A percentile compares a stretch with the other conserved stretches of the same genome.
These are phyloP conservation scores for Albugo candida DNA, from an alignment of 352 stramenopile species.

Conservation along the genomic window DNA sequence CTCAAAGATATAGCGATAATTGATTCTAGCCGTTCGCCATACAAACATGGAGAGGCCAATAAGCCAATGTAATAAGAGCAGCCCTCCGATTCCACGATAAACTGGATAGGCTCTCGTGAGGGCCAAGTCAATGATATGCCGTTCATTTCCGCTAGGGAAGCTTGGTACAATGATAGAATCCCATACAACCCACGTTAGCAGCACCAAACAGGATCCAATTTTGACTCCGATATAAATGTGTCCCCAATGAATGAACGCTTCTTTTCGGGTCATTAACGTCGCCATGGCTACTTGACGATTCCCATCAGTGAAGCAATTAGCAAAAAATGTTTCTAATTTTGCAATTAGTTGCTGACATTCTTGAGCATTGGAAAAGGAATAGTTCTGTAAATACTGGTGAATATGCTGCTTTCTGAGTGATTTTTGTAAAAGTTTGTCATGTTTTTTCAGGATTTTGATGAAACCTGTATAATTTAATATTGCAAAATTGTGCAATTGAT, in stretches of 20 bases:
- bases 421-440: conserved; percentile 77
- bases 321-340: conserved; percentile 46
- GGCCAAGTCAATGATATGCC: conserved; percentile 56
- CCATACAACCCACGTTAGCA: conserved; percentile 90
- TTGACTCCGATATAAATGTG: conserved; percentile 78
- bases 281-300: conserved; percentile 46
- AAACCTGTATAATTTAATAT: conserved; percentile 97
- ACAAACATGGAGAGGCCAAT: conserved; percentile 85
- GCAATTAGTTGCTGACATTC: conserved; percentile 26
- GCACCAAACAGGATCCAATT: conserved; percentile 48
- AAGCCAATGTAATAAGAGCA: conserved; percentile 92
- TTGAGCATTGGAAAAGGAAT: conserved; percentile 34
- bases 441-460: conserved; percentile 96
- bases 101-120: conserved; percentile 81
- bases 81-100: conserved; percentile 87
- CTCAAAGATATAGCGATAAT: conserved; percentile 94
- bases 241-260: conserved; percentile 53
- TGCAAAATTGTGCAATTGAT: conserved; percentile 91
- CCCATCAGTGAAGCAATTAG: conserved; percentile 53
- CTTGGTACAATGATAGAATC: conserved; percentile 79
- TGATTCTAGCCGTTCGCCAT: conserved; percentile 78
- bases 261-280: conserved; percentile 62
- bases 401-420: conserved; percentile 20
- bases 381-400: conserved; percentile 21
- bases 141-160: conserved; percentile 39